These are phyloP conservation scores for Quercus phellos DNA, from an alignment of 331 rosid genomes.

Conservation along the genomic window DNA sequence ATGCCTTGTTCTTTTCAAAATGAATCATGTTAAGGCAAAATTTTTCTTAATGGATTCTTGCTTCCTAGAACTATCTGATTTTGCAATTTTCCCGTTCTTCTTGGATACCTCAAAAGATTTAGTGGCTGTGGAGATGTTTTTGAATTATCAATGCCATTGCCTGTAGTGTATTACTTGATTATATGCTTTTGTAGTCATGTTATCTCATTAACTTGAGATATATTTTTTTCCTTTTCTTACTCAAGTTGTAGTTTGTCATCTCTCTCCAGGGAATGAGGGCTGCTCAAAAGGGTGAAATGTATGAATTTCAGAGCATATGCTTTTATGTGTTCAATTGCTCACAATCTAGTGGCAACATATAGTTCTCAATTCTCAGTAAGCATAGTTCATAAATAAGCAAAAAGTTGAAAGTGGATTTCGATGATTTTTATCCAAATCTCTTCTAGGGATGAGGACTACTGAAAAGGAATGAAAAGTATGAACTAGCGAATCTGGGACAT, in stretches of 20 bases:
- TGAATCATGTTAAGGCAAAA: not conserved
- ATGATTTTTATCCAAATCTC: conserved; percentile 26
- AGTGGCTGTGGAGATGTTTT: too few relatives aligned
- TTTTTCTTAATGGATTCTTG: not conserved
- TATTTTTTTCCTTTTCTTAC: too few relatives aligned
- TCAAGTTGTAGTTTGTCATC: conserved; percentile 15
- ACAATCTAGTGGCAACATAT: not conserved
- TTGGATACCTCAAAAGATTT: too few relatives aligned
- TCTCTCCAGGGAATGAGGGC: conserved; percentile 28
- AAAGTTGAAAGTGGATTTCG: not conserved
- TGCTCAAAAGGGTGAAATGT: conserved; percentile 41
- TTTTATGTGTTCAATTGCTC: not conserved
- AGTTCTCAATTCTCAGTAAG: not conserved
- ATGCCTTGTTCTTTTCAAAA: not conserved
- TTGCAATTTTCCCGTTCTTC: too few relatives aligned
- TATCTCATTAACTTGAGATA: too few relatives aligned
- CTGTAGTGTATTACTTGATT: too few relatives aligned
- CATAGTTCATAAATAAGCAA: not conserved
- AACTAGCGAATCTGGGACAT: not conserved
- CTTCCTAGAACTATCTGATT: not conserved
- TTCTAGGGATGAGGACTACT: conserved; percentile 36
- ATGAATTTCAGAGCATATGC: not conserved
- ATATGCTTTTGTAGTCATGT: too few relatives aligned
- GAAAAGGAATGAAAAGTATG: conserved; percentile 49
- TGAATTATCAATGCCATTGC: too few relatives aligned